Percentiles rank a stretch among this genome's conserved stretches.
phyloP scores from a whole-genome alignment of 495 filamentous ascomycete species.

The Lichenothelia convexa region DNA sequence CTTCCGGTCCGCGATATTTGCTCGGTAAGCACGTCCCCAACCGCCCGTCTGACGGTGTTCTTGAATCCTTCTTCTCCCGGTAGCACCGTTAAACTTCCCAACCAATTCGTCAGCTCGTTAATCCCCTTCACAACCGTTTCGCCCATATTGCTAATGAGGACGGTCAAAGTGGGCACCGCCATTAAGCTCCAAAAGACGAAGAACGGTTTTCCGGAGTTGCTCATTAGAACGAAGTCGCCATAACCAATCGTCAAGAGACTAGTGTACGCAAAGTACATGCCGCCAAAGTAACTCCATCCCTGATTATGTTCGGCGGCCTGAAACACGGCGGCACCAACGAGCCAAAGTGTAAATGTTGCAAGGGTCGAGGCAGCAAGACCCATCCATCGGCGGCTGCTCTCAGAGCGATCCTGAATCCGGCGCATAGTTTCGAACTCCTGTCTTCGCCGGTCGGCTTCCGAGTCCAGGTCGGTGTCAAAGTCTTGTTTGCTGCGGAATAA shows the following conservation, averaged over 20 bases:
- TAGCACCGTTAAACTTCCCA: slow-evolving; percentile 59
- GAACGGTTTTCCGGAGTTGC: slow-evolving; percentile 56
- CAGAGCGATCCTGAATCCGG: slow-evolving; percentile 40
- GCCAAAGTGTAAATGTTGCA: slow-evolving; percentile 59
- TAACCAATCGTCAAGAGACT: slow-evolving; percentile 74
- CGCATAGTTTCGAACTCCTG: slow-evolving; percentile 76
- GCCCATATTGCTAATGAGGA: slow-evolving; percentile 69
- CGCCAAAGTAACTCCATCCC: slow-evolving; percentile 62
- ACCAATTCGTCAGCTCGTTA: slow-evolving; percentile 45
- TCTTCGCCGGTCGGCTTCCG: slow-evolving; percentile 42
- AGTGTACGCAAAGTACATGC: slow-evolving; percentile 65
- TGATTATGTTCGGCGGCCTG: slow-evolving; percentile 33
- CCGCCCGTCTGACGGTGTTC: slow-evolving; percentile 6
- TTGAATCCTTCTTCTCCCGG: slow-evolving; percentile 41
- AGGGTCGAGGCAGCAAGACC: slow-evolving; percentile 42
- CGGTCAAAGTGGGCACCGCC: slow-evolving; percentile 64
- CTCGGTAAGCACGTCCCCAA: slow-evolving; percentile 10
- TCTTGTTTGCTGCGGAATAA: slow-evolving; percentile 24
- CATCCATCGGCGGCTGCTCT: slow-evolving; percentile 43
- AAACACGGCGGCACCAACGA: slow-evolving; percentile 62
- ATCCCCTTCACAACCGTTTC: slow-evolving; percentile 58
- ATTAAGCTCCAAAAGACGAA: slow-evolving; percentile 85
- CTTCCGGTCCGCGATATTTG: slow-evolving; percentile 5
- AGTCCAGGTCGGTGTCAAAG: slow-evolving; percentile 16
- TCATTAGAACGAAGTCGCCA: slow-evolving; percentile 53